These are phyloP conservation scores for Mrakia blollopis DNA, from an alignment of 768 basidiomycete genomes.

Conservation along the genomic window DNA sequence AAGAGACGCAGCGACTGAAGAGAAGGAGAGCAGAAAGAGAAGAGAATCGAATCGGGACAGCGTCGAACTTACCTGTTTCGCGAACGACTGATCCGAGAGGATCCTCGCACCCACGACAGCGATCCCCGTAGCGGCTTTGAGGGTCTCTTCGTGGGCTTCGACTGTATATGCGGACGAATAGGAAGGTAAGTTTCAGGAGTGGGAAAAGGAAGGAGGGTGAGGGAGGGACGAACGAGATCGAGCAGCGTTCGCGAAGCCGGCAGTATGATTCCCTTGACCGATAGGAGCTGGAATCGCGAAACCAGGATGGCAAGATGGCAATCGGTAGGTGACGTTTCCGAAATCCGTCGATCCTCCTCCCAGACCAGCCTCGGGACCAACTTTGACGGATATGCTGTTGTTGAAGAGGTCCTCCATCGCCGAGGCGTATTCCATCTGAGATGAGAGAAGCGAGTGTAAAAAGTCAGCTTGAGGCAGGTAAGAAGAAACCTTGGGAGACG, in stretches of 20 bases:
- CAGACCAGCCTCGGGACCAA: not conserved
- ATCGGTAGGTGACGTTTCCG: slow-evolving; percentile 17
- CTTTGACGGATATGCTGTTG: not conserved
- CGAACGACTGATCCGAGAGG: slow-evolving; percentile 33
- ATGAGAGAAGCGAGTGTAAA: slow-evolving; percentile 18
- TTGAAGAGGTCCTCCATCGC: slow-evolving; percentile 26
- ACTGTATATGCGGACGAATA: slow-evolving; percentile 34
- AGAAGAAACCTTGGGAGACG: slow-evolving; percentile 8
- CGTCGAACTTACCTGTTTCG: slow-evolving; percentile 30
- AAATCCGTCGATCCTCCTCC: slow-evolving; percentile 19
- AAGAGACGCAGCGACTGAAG: too few relatives aligned
- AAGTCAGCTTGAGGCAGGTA: too few relatives aligned
- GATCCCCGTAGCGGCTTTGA: slow-evolving; percentile 37
- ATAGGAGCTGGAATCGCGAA: slow-evolving; percentile 1
- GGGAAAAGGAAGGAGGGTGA: slow-evolving; percentile 33
- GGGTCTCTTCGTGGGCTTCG: slow-evolving; percentile 38
- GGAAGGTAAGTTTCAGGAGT: too few relatives aligned
- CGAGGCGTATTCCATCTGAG: slow-evolving; percentile 31
- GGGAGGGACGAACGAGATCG: slow-evolving; percentile 26
- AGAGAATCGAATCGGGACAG: not conserved
- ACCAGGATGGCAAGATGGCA: slow-evolving; percentile 24
- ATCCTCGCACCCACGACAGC: slow-evolving; percentile 35
- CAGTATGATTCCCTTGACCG: slow-evolving; percentile 25
- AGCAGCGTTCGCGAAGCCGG: not conserved
- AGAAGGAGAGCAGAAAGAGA: not conserved